phyloP scores from a whole-genome alignment of 2,329 filamentous ascomycete genomes.

The Diaporthe sp. region DNA sequence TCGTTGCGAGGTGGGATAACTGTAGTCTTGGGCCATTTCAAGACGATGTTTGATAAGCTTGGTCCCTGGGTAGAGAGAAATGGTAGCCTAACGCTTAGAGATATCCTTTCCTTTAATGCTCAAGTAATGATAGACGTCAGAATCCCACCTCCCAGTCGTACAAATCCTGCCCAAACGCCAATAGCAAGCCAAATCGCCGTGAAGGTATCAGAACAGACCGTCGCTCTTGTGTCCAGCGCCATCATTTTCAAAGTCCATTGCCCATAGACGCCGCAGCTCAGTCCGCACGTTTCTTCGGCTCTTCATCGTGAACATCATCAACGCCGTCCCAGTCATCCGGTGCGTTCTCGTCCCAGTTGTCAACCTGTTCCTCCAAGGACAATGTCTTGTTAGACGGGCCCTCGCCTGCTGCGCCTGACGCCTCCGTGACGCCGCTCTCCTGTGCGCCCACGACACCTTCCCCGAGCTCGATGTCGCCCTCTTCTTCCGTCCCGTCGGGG shows the following conservation, averaged over 20 bases:
- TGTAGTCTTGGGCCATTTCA: neutral
- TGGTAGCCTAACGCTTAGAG: neutral
- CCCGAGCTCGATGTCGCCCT: constrained; percentile 81
- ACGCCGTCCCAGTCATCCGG: constrained; percentile 71
- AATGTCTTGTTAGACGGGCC: constrained; percentile 49
- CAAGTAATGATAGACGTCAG: constrained; percentile 31
- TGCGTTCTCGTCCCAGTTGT: constrained; percentile 93
- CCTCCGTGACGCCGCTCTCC: constrained; percentile 73
- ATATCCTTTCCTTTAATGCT: constrained; percentile 14
- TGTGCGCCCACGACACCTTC: constrained; percentile 66
- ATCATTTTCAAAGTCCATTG: constrained; percentile 10
- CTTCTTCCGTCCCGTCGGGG: constrained; percentile 70
- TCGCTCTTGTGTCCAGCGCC: constrained; percentile 25
- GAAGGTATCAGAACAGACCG: constrained; percentile 31
- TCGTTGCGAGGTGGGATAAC: neutral
- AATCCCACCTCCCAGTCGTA: constrained; percentile 7
- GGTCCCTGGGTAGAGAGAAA: neutral
- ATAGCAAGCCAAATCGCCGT: constrained; percentile 29
- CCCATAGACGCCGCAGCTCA: constrained; percentile 33
- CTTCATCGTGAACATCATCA: constrained; percentile 38
- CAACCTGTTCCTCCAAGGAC: constrained; percentile 84
- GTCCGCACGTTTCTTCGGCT: constrained; percentile 50
- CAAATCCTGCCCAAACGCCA: constrained; percentile 31
- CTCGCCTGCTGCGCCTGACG: constrained; percentile 43
- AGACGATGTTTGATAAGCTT: neutral